Conservation (phyloP, 257 asterid genomes). For the Buddleja alternifolia region DNA sequence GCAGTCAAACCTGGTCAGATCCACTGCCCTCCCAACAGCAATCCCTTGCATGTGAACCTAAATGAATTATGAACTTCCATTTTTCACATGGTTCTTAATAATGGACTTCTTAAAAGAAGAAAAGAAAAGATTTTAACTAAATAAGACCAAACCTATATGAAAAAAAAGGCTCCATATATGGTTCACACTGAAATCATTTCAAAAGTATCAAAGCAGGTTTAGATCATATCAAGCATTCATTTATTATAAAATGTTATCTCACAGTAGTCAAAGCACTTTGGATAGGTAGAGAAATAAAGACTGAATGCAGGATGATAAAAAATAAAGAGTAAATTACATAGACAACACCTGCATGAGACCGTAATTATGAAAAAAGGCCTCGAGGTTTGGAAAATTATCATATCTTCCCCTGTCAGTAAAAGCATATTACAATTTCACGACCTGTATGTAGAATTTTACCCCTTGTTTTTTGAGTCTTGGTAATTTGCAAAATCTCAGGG, state of each 20-base stretch:
- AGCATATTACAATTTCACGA: too few species aligned
- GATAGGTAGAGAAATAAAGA: not conserved
- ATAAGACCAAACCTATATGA: constrained; percentile 8
- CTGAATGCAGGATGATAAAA: not conserved
- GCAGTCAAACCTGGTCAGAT: constrained; percentile 72
- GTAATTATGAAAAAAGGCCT: too few species aligned
- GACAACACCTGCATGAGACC: too few species aligned
- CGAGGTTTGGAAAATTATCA: too few species aligned
- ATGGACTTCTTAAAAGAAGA: not conserved
- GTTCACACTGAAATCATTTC: not conserved
- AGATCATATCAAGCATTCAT: not conserved
- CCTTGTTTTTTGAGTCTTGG: too few species aligned
- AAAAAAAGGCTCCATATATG: constrained; percentile 1
- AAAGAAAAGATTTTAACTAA: not conserved
- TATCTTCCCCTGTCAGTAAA: too few species aligned
- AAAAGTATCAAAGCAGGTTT: not conserved
- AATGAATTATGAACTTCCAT: not conserved
- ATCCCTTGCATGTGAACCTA: constrained; percentile 97
- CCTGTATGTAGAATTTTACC: too few species aligned
- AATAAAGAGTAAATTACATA: too few species aligned
- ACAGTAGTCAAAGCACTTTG: constrained; percentile 20
- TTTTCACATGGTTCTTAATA: not conserved
- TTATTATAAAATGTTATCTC: not conserved
- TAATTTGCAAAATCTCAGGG: too few species aligned
- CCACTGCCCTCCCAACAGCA: constrained; percentile 98